A percentile compares a stretch with the other conserved stretches of the same genome.
Evolutionary conservation across 129 eudicot species (phyloP).

Genomic region (Centrapalus pauciflorus): DNA sequence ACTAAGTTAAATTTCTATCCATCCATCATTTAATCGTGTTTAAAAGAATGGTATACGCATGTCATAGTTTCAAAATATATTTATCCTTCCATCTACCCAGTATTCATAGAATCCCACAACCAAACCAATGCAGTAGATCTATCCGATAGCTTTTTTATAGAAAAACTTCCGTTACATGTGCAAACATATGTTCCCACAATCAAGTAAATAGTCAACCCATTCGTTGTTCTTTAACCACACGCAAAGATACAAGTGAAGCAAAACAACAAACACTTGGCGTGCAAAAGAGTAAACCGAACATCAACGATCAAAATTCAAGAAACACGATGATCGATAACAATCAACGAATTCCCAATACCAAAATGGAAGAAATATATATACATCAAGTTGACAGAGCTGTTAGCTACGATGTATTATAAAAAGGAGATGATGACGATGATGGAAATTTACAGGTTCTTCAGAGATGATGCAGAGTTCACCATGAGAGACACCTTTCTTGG

Average conservation of each 20-base stretch:
- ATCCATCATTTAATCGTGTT: constrained; percentile 1
- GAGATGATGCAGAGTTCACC: constrained; percentile 99
- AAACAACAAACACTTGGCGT: constrained; percentile 27
- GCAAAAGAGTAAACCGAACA: constrained; percentile 26
- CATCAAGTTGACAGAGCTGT: neutral
- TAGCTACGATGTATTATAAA: too few species aligned
- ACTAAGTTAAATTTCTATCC: neutral
- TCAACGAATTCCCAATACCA: neutral
- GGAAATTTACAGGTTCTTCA: constrained; percentile 65
- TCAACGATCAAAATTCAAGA: constrained; percentile 1
- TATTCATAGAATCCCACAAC: neutral
- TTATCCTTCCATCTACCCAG: neutral
- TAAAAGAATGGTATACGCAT: neutral
- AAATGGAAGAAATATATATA: neutral
- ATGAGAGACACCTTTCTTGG: constrained; percentile 60
- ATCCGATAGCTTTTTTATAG: neutral
- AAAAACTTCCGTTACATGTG: constrained; percentile 1
- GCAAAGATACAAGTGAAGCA: constrained; percentile 3
- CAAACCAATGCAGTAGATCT: neutral
- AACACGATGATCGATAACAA: constrained; percentile 11
- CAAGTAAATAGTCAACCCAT: constrained; percentile 12
- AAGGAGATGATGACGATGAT: constrained; percentile 19
- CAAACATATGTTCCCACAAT: neutral
- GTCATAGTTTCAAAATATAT: neutral
- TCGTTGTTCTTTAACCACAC: constrained; percentile 4